Base-by-base conservation (phyloP, 2,329 filamentous ascomycete species). In the Talaromyces sp. region DNA sequence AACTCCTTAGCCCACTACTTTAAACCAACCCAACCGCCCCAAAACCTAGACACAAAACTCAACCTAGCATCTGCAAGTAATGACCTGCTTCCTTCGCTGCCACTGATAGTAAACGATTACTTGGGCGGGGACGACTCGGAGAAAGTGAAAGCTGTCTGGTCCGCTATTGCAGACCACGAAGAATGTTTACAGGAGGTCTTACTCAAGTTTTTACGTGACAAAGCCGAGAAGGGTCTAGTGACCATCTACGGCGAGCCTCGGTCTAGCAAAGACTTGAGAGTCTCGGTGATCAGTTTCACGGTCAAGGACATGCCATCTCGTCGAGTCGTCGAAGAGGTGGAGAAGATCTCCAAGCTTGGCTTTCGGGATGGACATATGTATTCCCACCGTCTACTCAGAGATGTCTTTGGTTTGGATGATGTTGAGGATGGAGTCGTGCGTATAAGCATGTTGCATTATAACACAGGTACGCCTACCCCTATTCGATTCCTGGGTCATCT, bases 291-390 rank as follows among this genome's bases (percentile, higher is more conserved):
- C 11, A 52, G 48, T 12, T 52, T 52, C 28, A 52, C 48, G 9
- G 28, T 52, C 7, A 52, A 14, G n/a, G 48, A 11, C 3, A 52
- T 52, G 28, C 6, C 48, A 31, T 52, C 25, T 33, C 28, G 48
- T 21, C 25, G n/a, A 2, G 48, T 52, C 5, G 48, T 52, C 18
- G 48, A 52, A 2, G 28, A 21, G 9, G 48, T 50, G 46, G 46
- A 50, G 8, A 50, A 31, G 3, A 31, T 50, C 46, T 50, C 46
- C 8, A 50, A 50, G 16, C 46, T 50, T 4, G 46, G 46, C 1
- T 50, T 50, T n/a, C 46, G 46, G 46, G 31, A 50, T 50, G 46
- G 46, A 5, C 46, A 50, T 31, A 50, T 50, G 46, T 50, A 50
- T 11, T 50, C 46, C 25, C 46, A 50, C 8, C 46, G 46, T 6